Base-by-base conservation (phyloP, 1,139 yeast genomes). In the Hyphopichia wangnamkhiaoensis region DNA sequence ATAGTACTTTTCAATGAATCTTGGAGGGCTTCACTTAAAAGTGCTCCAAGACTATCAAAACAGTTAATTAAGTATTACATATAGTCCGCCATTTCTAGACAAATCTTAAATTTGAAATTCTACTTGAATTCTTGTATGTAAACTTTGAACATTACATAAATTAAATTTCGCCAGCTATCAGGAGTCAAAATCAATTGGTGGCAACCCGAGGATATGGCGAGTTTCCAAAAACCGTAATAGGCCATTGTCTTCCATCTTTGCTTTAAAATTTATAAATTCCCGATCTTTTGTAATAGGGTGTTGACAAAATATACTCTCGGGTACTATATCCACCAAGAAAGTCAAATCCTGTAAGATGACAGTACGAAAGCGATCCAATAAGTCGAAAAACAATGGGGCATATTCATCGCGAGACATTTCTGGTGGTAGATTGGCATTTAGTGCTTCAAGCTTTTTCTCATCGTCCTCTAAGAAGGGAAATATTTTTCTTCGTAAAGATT, bases 401-500 rank as follows among this genome's bases (percentile, higher is more conserved):
- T 10, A 9, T 5, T 14, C 19, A n/a, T 35, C 24, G 13, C 19
- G n/a, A 31, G 10, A 14, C 5, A 12, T 5, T 15, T 19, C n/a
- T 16, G 7, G 25, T 13, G 15, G 16, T 13, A 23, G 16, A 21
- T 7, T 15, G 9, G 8, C n/a, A 7, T 7, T 19, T 7, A 24
- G 7, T 4, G 5, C 20, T 18, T 30, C 29, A 6, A 28, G 19
- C 9, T 19, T 6, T 19, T 28, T 33, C 15, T 7, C 14, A 5
- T 14, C 32, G 4, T 14, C 39, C 23, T 43, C 45, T 24, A 43
- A 27, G 40, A 40, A 43, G 9, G 46, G 45, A 14, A 41, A 43
- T 14, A 43, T 41, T 37, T 33, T 37, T 17, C 15, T 26, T 27
- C 20, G 24, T 12, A 43, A 35, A 3, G 24, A 4, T 1, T 31